These are phyloP conservation scores for Neurospora sp. DNA, from an alignment of 495 filamentous ascomycete genomes.

Conservation along the genomic window DNA sequence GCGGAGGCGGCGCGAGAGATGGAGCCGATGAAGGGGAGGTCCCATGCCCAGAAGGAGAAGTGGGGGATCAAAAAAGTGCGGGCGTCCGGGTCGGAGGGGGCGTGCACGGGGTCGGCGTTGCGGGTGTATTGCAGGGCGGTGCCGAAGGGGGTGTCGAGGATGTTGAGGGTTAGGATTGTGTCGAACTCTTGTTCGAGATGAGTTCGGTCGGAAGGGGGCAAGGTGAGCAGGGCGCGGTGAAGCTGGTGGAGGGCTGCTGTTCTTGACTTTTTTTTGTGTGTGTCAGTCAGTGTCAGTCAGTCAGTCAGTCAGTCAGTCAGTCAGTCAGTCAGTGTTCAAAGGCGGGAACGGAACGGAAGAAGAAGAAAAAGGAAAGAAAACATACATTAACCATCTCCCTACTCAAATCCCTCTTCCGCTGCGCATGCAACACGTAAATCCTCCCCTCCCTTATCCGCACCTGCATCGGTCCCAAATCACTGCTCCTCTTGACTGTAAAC, in stretches of 20 bases:
- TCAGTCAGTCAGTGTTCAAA: too few species aligned
- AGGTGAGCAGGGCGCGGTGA: conserved; percentile 41
- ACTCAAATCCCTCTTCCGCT: conserved; percentile 28
- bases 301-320: too few species aligned
- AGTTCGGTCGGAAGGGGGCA: conserved; percentile 23
- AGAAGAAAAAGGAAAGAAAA: neutral
- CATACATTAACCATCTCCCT: conserved; percentile 30
- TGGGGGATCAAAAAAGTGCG: conserved; percentile 66
- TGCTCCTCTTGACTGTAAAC: conserved; percentile 29
- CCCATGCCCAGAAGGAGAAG: conserved; percentile 71
- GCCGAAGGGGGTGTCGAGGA: conserved; percentile 33
- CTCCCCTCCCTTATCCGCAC: conserved; percentile 32
- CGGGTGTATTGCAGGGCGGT: conserved; percentile 30
- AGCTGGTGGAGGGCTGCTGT: conserved; percentile 34
- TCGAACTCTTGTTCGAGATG: too few species aligned
- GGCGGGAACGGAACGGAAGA: too few species aligned
- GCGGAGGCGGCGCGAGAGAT: conserved; percentile 42
- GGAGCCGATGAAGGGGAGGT: conserved; percentile 49
- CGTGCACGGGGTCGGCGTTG: conserved; percentile 33
- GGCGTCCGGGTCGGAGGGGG: conserved; percentile 27
- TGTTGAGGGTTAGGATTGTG: conserved; percentile 49
- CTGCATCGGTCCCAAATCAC: conserved; percentile 30
- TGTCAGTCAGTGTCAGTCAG: too few species aligned
- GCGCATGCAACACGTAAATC: conserved; percentile 36
- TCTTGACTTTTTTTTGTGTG: too few species aligned